Conservation (phyloP, 768 basidiomycete species). For the Phylloporus sp. region DNA sequence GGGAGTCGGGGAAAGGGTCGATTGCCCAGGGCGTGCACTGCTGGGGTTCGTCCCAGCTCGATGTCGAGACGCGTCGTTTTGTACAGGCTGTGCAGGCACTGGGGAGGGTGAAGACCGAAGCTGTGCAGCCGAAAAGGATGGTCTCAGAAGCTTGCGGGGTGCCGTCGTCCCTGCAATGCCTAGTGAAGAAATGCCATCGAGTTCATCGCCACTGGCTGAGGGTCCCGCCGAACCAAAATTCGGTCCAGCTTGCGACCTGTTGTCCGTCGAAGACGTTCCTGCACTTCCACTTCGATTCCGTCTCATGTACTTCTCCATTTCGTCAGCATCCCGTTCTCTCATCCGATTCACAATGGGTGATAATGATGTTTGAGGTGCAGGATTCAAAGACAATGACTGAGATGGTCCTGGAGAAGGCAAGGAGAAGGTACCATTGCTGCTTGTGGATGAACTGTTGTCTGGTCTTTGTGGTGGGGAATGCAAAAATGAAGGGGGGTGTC, state of each 20-base stretch:
- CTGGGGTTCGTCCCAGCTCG: conserved; percentile 69
- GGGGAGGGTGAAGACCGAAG: conserved; percentile 51
- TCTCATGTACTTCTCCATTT: conserved; percentile 81
- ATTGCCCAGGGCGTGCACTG: conserved; percentile 39
- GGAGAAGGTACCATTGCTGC: conserved; percentile 38
- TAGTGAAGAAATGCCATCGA: conserved; percentile 45
- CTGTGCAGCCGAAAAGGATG: conserved; percentile 77
- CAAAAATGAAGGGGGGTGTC: conserved; percentile 34
- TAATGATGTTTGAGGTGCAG: conserved; percentile 44
- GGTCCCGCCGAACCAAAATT: conserved; percentile 45
- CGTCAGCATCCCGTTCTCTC: conserved; percentile 80
- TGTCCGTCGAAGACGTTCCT: conserved; percentile 69
- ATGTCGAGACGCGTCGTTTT: conserved; percentile 45
- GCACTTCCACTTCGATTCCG: conserved; percentile 81
- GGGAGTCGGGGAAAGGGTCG: conserved; percentile 38
- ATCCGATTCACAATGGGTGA: conserved; percentile 80
- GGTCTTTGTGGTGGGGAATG: conserved; percentile 41
- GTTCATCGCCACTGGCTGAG: conserved; percentile 53
- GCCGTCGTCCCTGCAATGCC: conserved; percentile 51
- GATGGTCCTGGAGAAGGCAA: conserved; percentile 35
- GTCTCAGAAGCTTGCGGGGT: conserved; percentile 57
- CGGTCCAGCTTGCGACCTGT: conserved; percentile 56
- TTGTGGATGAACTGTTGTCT: conserved; percentile 28
- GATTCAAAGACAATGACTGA: conserved; percentile 35
- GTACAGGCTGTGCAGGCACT: conserved; percentile 33